A percentile compares a stretch with the other conserved stretches of the same genome.
Evolutionary conservation across 2,329 filamentous ascomycete genomes (phyloP).

Genomic region (Cladosporium sp.): DNA sequence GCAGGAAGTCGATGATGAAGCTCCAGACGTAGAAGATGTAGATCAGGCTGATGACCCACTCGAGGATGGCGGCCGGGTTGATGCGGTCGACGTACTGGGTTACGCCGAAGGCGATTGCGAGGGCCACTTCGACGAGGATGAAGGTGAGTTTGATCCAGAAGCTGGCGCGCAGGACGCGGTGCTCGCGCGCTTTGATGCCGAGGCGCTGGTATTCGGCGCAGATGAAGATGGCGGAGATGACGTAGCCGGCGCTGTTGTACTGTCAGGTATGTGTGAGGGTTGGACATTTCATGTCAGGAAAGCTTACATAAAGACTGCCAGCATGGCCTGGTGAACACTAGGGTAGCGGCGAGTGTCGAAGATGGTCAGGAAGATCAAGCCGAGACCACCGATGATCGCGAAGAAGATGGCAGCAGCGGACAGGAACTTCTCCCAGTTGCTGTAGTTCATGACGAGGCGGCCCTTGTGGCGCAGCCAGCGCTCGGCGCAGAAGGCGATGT

Average conservation of each 20-base stretch:
- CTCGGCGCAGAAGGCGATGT: conserved; percentile 73
- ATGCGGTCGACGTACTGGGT: conserved; percentile 41
- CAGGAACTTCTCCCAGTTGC: conserved; percentile 56
- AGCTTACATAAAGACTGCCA: conserved; percentile 67
- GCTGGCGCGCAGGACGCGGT: conserved; percentile 65
- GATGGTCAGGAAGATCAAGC: conserved; percentile 74
- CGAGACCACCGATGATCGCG: conserved; percentile 68
- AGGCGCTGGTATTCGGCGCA: conserved; percentile 87
- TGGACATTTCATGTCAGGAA: too few relatives aligned
- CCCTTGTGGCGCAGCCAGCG: conserved; percentile 78
- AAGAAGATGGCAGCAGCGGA: conserved; percentile 57
- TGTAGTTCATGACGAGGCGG: conserved; percentile 69
- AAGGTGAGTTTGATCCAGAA: conserved; percentile 87
- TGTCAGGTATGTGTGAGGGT: neutral
- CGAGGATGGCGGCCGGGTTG: conserved; percentile 69
- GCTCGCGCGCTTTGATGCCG: conserved; percentile 69
- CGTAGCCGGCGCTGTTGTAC: conserved; percentile 56
- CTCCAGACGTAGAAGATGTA: conserved; percentile 77
- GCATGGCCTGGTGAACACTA: conserved; percentile 65
- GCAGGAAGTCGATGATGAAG: conserved; percentile 81
- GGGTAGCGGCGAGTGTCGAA: conserved; percentile 74
- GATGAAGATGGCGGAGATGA: conserved; percentile 78
- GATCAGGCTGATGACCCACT: conserved; percentile 73
- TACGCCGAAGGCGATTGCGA: conserved; percentile 68
- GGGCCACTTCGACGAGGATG: conserved; percentile 68